phyloP scores from a whole-genome alignment of 2,329 filamentous ascomycete genomes.

The Xylariaceae sp. region DNA sequence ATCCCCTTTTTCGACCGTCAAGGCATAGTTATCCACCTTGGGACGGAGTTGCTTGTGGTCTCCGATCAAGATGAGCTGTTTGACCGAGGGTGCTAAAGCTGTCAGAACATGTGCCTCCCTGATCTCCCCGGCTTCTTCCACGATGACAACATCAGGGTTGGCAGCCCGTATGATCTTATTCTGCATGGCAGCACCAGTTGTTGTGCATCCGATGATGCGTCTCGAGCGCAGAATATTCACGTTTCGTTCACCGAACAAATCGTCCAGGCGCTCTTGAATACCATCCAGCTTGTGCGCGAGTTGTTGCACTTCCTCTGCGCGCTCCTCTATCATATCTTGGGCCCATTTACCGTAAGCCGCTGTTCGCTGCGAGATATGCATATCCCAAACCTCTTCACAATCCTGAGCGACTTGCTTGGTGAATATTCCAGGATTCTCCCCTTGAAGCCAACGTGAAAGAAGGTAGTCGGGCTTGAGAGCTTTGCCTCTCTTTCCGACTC shows the following conservation, averaged over 20 bases:
- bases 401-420: too few species aligned
- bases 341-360: too few species aligned
- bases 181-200: slow-evolving; percentile 70
- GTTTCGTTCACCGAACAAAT: too few species aligned
- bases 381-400: too few species aligned
- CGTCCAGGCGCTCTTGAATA: neutral
- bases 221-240: slow-evolving; percentile 43
- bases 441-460: too few species aligned
- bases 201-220: slow-evolving; percentile 71
- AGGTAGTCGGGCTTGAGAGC: too few species aligned
- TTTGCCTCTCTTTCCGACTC: too few species aligned
- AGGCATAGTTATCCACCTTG: slow-evolving; percentile 62
- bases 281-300: neutral
- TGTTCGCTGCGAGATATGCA: too few species aligned
- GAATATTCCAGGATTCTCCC: too few species aligned
- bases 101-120: slow-evolving; percentile 29
- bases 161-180: slow-evolving; percentile 58
- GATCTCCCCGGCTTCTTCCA: slow-evolving; percentile 43
- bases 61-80: slow-evolving; percentile 72
- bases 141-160: slow-evolving; percentile 63
- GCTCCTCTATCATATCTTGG: too few species aligned
- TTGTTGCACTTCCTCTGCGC: too few species aligned
- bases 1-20: slow-evolving; percentile 68
- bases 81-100: slow-evolving; percentile 24
- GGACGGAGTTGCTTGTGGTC: slow-evolving; percentile 77